A percentile compares a stretch with the other conserved stretches of the same genome.
These are phyloP conservation scores for Erucastrum elatum DNA, from an alignment of 345 rosid species.

Conservation along the genomic window DNA sequence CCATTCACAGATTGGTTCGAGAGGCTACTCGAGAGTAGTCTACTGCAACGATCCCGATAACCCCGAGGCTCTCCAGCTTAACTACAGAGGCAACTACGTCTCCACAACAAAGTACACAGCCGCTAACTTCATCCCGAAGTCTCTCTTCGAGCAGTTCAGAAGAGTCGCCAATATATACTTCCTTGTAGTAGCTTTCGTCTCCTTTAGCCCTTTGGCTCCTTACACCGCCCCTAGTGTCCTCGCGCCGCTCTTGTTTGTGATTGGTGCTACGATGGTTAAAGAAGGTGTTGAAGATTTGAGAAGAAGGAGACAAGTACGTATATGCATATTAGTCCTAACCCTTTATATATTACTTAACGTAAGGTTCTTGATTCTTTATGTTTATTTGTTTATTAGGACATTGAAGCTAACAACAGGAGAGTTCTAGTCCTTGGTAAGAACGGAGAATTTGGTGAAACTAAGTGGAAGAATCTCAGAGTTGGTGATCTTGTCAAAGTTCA, in stretches of 20 bases:
- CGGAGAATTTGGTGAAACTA: conserved; percentile 43
- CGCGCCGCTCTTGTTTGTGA: conserved; percentile 72
- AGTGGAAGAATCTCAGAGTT: conserved; percentile 77
- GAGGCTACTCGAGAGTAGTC: conserved; percentile 81
- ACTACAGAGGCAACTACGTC: conserved; percentile 80
- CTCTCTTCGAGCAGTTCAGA: conserved; percentile 95
- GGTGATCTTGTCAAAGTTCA: conserved; percentile 74
- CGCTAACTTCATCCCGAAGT: conserved; percentile 82
- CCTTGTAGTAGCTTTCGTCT: conserved; percentile 81
- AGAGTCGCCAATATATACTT: conserved; percentile 92
- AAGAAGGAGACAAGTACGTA: conserved; percentile 67
- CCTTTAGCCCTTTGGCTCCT: conserved; percentile 89
- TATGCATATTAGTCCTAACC: background rate
- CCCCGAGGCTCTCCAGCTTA: conserved; percentile 53
- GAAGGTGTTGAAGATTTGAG: conserved; percentile 90
- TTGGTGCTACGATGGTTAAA: conserved; percentile 82
- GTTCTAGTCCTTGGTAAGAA: conserved; percentile 47
- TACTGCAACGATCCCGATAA: conserved; percentile 82
- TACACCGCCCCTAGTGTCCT: conserved; percentile 68
- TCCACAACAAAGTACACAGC: conserved; percentile 81
- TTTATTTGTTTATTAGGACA: conserved; percentile 45
- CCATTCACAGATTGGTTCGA: conserved; percentile 64
- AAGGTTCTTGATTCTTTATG: background rate
- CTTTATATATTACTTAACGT: too few species aligned
- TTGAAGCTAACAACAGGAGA: conserved; percentile 83